Percentiles rank a stretch among this genome's conserved stretches.
phyloP scores from a whole-genome alignment of 306 rosid species.

The Sindora glabra region DNA sequence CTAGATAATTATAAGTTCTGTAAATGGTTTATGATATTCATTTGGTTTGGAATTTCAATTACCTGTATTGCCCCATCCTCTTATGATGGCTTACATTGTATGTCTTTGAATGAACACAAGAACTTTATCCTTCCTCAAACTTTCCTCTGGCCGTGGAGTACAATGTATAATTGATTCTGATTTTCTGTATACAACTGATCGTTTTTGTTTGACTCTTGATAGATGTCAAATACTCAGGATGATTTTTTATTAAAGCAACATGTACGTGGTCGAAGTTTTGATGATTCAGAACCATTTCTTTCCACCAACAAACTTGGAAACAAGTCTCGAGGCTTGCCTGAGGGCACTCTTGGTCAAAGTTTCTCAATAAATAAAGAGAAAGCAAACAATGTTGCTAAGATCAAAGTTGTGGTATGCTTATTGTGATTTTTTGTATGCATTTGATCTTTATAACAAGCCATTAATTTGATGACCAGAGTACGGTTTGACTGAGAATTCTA shows the following conservation, averaged over 20 bases:
- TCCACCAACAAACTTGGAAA: conserved; percentile 23
- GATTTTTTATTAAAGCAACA: conserved; percentile 12
- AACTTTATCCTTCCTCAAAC: background rate
- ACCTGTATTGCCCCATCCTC: too few relatives aligned
- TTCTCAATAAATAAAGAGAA: conserved; percentile 61
- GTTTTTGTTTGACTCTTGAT: too few relatives aligned
- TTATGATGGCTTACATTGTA: too few relatives aligned
- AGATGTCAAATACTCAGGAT: too few relatives aligned
- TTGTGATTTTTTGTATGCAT: too few relatives aligned
- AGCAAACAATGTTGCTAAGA: conserved; percentile 71
- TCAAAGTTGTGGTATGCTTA: conserved; percentile 75
- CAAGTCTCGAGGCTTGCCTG: conserved; percentile 47
- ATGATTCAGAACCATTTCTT: conserved; percentile 39
- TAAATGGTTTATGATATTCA: background rate
- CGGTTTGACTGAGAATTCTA: conserved; percentile 7
- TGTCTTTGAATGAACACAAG: background rate
- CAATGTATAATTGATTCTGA: background rate
- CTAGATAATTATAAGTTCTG: too few relatives aligned
- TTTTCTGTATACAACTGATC: background rate
- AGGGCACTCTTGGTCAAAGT: conserved; percentile 39
- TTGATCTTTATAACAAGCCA: too few relatives aligned
- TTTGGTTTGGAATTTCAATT: background rate
- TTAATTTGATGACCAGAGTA: too few relatives aligned
- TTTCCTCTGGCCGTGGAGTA: background rate
- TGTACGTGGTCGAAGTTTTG: conserved; percentile 38